phyloP scores from a whole-genome alignment of 495 filamentous ascomycete species.

The Penicillium lagena region DNA sequence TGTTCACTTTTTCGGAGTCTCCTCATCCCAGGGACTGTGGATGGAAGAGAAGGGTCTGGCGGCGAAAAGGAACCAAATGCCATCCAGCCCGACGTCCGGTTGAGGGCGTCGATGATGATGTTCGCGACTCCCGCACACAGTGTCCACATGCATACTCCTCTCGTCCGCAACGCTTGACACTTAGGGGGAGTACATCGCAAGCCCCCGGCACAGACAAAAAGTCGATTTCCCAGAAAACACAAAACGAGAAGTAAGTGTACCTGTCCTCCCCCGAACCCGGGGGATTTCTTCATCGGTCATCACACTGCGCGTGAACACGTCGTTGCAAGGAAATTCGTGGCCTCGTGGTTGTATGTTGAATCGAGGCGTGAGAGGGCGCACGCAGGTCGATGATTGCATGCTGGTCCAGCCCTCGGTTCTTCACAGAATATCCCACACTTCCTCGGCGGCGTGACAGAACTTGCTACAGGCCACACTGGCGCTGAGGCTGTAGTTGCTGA shows the following conservation, averaged over 20 bases:
- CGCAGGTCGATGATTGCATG: neutral
- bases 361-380: slow-evolving; percentile 3
- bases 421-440: slow-evolving; percentile 89
- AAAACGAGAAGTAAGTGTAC: slow-evolving; percentile 3
- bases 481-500: slow-evolving; percentile 95
- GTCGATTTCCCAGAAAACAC: neutral
- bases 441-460: slow-evolving; percentile 97
- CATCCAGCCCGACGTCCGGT: slow-evolving; percentile 16
- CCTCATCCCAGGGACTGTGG: slow-evolving; percentile 12
- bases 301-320: slow-evolving; percentile 3
- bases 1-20: slow-evolving; percentile 29
- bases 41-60: slow-evolving; percentile 19
- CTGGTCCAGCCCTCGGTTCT: neutral
- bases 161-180: too few species aligned
- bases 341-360: slow-evolving; percentile 20
- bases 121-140: too few species aligned
- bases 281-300: neutral
- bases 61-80: slow-evolving; percentile 33
- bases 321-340: slow-evolving; percentile 33
- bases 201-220: neutral
- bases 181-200: too few species aligned
- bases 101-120: too few species aligned
- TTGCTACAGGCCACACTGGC: slow-evolving; percentile 98
- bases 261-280: neutral
- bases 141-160: too few species aligned